Base-by-base conservation (phyloP, 1,284 basidiomycete species). In the Coniferiporia weirii region DNA sequence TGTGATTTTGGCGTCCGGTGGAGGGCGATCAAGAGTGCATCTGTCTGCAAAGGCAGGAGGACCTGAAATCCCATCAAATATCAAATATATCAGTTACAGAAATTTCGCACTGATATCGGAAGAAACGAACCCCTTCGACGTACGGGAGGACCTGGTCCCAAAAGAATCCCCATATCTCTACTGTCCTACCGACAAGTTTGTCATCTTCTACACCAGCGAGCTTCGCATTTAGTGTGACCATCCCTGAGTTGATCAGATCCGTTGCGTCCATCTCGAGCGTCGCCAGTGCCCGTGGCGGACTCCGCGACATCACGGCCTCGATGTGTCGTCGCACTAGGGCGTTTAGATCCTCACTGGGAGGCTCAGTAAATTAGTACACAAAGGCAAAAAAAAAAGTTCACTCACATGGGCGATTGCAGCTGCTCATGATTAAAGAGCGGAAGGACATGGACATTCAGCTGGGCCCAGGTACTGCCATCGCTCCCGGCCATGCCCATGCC, bases 81-180 rank as follows among this genome's bases (percentile, higher is more conserved):
- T 27, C 27, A 27, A 27, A 27, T 27, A 27, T 27, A 27, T 27
- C 27, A 27, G 27, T 3, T 27, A 27, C 5, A 27, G 27, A 27
- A 27, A 5, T 3, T 5, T 27, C 27, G 27, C 27, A 27, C 27
- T 27, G 27, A 54, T 5, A 46, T 22, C 50, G 27, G 32, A 32
- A 32, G n/a, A 13, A 22, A 77, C 85, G 68, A 67, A 91, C 90
- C 55, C 89, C 89, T 78, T 95, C 91, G 45, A 94, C 76, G 69
- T 94, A 95, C 1, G 95, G 93, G 0, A 98, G 75, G 19, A 98
- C 86, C 63, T 93, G 88, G 64, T 91, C 89, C 87, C 93, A 97
- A 75, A 97, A 98, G 76, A 96, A 95, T 5, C 81, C 83, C 95
- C 95, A 98, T 13, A 91, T 79, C 65, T 96, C 93, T 1, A 93